These are phyloP conservation scores for Neurospora sp. DNA, from an alignment of 495 filamentous ascomycete species.

Conservation along the genomic window DNA sequence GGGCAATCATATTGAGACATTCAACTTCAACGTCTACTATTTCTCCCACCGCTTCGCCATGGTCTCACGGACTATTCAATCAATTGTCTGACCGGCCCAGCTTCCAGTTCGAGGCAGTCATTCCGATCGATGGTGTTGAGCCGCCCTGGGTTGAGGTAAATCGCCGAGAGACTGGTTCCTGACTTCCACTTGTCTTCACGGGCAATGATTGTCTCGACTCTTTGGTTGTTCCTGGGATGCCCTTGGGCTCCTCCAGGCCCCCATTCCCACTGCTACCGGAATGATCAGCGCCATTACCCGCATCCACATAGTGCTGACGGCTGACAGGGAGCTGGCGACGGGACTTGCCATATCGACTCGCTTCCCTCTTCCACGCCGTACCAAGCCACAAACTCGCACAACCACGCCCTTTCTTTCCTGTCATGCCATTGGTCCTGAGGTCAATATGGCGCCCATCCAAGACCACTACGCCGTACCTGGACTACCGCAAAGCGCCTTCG, in stretches of 20 bases:
- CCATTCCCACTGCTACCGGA: neutral
- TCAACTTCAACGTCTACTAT: neutral
- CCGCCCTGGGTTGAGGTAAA: neutral
- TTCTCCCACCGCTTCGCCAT: too few relatives aligned
- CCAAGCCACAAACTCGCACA: neutral
- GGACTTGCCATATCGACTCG: neutral
- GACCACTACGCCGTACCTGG: neutral
- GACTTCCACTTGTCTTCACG: neutral
- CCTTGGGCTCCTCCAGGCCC: neutral
- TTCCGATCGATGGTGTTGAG: neutral
- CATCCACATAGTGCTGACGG: neutral
- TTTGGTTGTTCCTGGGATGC: neutral
- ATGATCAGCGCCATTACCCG: neutral
- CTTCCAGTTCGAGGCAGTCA: neutral
- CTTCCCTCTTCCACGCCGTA: neutral
- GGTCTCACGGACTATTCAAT: neutral
- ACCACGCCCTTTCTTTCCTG: neutral
- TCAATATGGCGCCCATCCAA: neutral
- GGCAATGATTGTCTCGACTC: neutral
- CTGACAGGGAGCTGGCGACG: conserved; percentile 1
- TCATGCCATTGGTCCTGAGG: neutral
- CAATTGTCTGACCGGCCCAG: neutral
- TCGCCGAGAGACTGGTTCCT: neutral
- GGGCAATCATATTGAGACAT: neutral
- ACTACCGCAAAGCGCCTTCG: neutral